phyloP scores from a whole-genome alignment of 2,329 filamentous ascomycete species.

The Sporothrix pallida region DNA sequence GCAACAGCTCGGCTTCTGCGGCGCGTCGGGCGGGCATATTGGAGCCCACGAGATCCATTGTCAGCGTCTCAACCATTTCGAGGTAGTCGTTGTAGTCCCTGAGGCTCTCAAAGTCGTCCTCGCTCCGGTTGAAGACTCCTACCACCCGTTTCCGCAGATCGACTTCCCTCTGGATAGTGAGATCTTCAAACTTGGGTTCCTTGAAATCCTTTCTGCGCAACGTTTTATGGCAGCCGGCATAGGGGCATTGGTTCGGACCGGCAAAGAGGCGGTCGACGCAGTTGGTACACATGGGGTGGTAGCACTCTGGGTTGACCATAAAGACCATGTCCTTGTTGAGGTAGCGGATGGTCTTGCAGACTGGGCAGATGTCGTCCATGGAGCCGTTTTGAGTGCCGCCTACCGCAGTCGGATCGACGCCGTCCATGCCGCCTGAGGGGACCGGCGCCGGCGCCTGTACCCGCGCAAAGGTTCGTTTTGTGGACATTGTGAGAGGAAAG shows the following conservation, averaged over 20 bases:
- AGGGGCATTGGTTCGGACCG: conserved; percentile 89
- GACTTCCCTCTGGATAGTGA: conserved; percentile 88
- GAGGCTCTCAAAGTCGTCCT: conserved; percentile 89
- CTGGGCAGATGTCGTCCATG: conserved; percentile 78
- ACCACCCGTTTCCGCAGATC: conserved; percentile 85
- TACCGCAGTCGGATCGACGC: conserved; percentile 8
- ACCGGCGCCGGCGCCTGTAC: background rate
- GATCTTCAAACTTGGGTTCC: conserved; percentile 86
- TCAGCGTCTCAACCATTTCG: conserved; percentile 87
- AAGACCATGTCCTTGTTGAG: conserved; percentile 94
- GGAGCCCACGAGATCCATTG: conserved; percentile 76
- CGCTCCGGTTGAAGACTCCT: conserved; percentile 80
- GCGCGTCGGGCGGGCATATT: conserved; percentile 59
- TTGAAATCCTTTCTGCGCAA: conserved; percentile 85
- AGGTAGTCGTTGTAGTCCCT: conserved; percentile 91
- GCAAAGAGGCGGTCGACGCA: conserved; percentile 96
- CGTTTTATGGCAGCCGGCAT: conserved; percentile 85
- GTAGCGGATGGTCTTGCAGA: conserved; percentile 96
- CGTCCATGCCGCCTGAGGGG: background rate
- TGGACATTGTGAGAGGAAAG: conserved; percentile 13
- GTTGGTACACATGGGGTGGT: conserved; percentile 97
- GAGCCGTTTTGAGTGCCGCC: conserved; percentile 36
- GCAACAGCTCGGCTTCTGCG: conserved; percentile 58
- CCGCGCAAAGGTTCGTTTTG: conserved; percentile 19
- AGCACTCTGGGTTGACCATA: conserved; percentile 97